These are phyloP conservation scores for Chaetomium cochliodes DNA, from an alignment of 495 filamentous ascomycete species.

Conservation along the genomic window DNA sequence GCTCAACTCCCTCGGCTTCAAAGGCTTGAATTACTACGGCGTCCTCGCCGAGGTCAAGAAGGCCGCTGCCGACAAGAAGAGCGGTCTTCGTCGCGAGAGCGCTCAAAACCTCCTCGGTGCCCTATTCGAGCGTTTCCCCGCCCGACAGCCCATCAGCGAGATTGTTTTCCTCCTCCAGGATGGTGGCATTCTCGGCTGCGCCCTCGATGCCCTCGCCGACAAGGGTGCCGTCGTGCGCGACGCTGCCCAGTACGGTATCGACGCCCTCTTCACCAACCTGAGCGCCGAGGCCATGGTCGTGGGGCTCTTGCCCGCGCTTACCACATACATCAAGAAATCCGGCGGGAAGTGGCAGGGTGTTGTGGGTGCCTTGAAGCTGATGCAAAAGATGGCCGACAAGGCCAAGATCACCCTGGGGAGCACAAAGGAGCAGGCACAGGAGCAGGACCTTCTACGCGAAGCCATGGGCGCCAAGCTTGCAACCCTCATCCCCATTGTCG, in stretches of 20 bases:
- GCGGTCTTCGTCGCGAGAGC: constrained; percentile 77
- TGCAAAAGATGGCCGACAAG: constrained; percentile 90
- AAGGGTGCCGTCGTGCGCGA: constrained; percentile 87
- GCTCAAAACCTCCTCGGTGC: constrained; percentile 94
- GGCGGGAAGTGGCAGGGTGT: constrained; percentile 95
- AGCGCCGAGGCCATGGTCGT: constrained; percentile 77
- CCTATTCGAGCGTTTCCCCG: constrained; percentile 83
- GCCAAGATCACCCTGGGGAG: constrained; percentile 78
- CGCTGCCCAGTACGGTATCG: constrained; percentile 88
- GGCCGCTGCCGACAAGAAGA: constrained; percentile 92
- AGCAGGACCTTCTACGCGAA: constrained; percentile 85
- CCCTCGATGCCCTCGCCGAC: constrained; percentile 84
- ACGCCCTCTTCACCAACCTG: constrained; percentile 77
- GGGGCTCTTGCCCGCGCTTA: constrained; percentile 71
- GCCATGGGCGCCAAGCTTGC: constrained; percentile 91
- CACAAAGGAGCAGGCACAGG: constrained; percentile 72
- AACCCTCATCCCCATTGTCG: constrained; percentile 85
- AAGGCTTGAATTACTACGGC: constrained; percentile 71
- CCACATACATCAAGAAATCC: constrained; percentile 70
- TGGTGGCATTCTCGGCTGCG: constrained; percentile 66
- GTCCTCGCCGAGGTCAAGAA: constrained; percentile 73
- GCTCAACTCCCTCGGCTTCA: constrained; percentile 72
- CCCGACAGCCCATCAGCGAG: constrained; percentile 74
- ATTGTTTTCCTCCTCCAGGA: constrained; percentile 76
- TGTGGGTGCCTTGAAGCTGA: constrained; percentile 74